Evolutionary conservation across 805 yeast species (phyloP).

Genomic region (Candida namnaoensis): DNA sequence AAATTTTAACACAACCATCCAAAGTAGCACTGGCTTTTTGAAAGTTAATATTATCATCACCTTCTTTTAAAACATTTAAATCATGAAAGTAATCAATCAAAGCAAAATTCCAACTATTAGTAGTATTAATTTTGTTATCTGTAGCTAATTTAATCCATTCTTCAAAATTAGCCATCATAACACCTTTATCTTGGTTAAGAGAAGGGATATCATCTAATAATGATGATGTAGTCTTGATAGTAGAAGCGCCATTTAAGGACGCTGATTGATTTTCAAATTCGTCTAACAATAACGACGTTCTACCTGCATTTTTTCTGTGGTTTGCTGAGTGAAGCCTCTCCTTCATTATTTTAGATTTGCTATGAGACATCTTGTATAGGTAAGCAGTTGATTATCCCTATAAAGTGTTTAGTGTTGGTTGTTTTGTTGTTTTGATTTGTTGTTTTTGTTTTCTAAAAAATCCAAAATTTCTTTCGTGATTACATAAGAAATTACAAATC

Average conservation of each 20-base stretch:
- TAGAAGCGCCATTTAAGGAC: not conserved
- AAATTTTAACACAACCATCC: constrained; percentile 92
- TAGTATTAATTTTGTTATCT: constrained; percentile 73
- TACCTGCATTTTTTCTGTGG: constrained; percentile 19
- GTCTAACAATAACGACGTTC: constrained; percentile 22
- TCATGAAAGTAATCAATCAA: constrained; percentile 89
- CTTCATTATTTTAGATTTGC: constrained; percentile 18
- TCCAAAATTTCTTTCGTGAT: no score
- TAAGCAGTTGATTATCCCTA: no score
- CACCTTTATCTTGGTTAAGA: constrained; percentile 23
- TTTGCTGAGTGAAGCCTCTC: constrained; percentile 14
- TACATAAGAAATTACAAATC: no score
- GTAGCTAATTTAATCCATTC: constrained; percentile 80
- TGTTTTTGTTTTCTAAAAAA: no score
- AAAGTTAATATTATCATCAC: constrained; percentile 72
- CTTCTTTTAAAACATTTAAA: constrained; percentile 62
- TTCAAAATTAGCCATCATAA: constrained; percentile 52
- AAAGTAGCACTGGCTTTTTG: constrained; percentile 87
- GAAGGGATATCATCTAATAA: constrained; percentile 14
- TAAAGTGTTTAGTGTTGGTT: no score
- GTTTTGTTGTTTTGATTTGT: no score
- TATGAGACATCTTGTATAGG: constrained; percentile 14
- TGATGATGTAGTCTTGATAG: constrained; percentile 2
- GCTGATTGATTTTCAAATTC: constrained; percentile 14
- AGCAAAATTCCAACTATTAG: constrained; percentile 87